phyloP scores from a whole-genome alignment of 106 monocot species.

The Apostasia ramifera region DNA sequence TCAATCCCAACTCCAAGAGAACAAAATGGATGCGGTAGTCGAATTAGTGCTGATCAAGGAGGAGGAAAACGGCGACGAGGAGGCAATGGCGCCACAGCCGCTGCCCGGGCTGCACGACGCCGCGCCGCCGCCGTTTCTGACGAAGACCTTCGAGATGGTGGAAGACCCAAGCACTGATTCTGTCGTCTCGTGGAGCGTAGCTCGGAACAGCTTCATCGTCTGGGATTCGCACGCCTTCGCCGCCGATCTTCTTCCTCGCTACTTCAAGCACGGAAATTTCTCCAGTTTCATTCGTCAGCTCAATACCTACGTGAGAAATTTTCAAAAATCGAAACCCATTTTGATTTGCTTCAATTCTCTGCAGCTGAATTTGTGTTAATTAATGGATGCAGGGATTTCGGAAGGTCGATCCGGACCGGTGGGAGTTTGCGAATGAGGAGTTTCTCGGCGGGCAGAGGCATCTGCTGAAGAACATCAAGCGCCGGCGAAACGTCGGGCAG shows the following conservation, averaged over 20 bases:
- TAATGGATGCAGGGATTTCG: conserved; percentile 50
- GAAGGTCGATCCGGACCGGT: conserved; percentile 71
- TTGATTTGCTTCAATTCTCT: not conserved
- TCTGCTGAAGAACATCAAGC: conserved; percentile 46
- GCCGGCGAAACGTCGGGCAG: conserved; percentile 18
- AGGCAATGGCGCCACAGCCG: conserved; percentile 7
- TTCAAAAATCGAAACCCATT: not conserved
- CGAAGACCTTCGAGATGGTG: conserved; percentile 55
- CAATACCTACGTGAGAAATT: conserved; percentile 47
- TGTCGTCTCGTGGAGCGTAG: conserved; percentile 47
- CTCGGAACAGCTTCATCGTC: conserved; percentile 44
- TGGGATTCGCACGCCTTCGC: conserved; percentile 44
- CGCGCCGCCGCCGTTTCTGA: conserved; percentile 50
- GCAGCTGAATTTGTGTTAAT: not conserved
- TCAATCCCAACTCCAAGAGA: no score
- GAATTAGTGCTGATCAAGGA: not conserved
- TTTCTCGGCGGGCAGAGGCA: conserved; percentile 46
- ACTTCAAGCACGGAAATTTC: conserved; percentile 58
- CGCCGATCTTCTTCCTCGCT: conserved; percentile 32
- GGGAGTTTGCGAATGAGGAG: conserved; percentile 59
- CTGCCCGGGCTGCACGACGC: conserved; percentile 35
- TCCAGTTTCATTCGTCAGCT: conserved; percentile 63
- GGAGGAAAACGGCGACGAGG: not conserved
- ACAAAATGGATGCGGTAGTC: not conserved
- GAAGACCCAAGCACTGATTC: conserved; percentile 40